Conservation (phyloP, 1,284 basidiomycete species). For the Ustilago hordei region DNA sequence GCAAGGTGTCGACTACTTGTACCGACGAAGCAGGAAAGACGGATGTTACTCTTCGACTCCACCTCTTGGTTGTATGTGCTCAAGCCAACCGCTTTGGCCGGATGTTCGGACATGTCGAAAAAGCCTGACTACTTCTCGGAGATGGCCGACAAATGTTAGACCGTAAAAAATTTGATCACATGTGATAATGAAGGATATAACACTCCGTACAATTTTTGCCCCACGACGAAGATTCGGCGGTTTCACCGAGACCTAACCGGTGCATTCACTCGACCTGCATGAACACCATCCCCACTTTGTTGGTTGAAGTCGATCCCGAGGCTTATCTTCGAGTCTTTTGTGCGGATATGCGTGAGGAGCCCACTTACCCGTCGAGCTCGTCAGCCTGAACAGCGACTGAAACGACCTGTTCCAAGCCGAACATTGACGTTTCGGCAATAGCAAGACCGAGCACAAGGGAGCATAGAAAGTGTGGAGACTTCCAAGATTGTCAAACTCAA, state of each 20-base stretch:
- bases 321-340: not conserved
- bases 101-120: conserved; percentile 26
- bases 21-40: not conserved
- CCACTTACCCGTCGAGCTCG: not conserved
- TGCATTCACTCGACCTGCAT: not conserved
- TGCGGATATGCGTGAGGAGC: not conserved
- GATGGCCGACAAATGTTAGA: conserved; percentile 35
- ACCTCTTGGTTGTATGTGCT: conserved; percentile 10
- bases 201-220: not conserved
- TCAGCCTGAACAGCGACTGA: not conserved
- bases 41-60: conserved; percentile 5
- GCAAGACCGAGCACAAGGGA: not conserved
- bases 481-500: not conserved
- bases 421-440: conserved; percentile 1
- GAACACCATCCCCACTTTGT: not conserved
- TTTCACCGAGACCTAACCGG: not conserved
- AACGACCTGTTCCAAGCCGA: not conserved
- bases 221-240: not conserved
- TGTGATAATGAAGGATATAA: not conserved
- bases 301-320: not conserved
- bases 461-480: not conserved
- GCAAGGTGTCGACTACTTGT: conserved; percentile 5
- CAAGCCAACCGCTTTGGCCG: not conserved
- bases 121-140: conserved; percentile 27
- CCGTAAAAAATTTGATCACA: not conserved